Percentiles rank a stretch among this genome's conserved stretches.
Conservation (phyloP, 2,329 filamentous ascomycete genomes). For the Alternaria ethzedia region DNA sequence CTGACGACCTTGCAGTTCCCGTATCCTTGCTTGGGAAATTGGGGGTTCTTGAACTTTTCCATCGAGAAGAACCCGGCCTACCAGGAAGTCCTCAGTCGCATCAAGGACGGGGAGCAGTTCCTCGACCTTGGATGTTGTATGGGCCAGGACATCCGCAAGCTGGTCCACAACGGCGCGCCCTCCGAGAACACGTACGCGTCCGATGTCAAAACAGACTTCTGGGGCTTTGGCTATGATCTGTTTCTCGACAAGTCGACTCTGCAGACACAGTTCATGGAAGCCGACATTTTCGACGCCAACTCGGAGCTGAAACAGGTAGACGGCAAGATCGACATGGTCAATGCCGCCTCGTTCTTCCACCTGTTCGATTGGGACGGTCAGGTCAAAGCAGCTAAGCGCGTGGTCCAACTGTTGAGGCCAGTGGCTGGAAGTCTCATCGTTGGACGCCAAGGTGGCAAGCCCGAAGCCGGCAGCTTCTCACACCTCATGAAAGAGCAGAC, state of each 20-base stretch:
- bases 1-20: conserved; percentile 30
- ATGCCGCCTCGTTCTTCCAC: conserved; percentile 54
- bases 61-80: conserved; percentile 36
- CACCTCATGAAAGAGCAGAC: conserved; percentile 20
- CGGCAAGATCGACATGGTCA: conserved; percentile 51
- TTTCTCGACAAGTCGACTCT: conserved; percentile 50
- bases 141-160: conserved; percentile 55
- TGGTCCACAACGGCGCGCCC: conserved; percentile 52
- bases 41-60: conserved; percentile 45
- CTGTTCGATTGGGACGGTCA: conserved; percentile 52
- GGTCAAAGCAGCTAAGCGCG: conserved; percentile 41
- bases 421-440: conserved; percentile 46
- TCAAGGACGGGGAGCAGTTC: conserved; percentile 43
- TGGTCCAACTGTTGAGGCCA: conserved; percentile 43
- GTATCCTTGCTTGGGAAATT: conserved; percentile 48
- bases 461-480: conserved; percentile 35
- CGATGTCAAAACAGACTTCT: conserved; percentile 54
- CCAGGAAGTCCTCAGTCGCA: conserved; percentile 40
- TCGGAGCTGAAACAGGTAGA: conserved; percentile 44
- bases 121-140: conserved; percentile 55
- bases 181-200: conserved; percentile 49
- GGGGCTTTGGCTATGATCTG: conserved; percentile 59
- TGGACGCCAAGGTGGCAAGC: conserved; percentile 48
- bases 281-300: conserved; percentile 52
- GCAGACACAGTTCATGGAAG: conserved; percentile 59